These are phyloP conservation scores for Monosporascus sp. DNA, from an alignment of 2,329 filamentous ascomycete genomes.

Conservation along the genomic window DNA sequence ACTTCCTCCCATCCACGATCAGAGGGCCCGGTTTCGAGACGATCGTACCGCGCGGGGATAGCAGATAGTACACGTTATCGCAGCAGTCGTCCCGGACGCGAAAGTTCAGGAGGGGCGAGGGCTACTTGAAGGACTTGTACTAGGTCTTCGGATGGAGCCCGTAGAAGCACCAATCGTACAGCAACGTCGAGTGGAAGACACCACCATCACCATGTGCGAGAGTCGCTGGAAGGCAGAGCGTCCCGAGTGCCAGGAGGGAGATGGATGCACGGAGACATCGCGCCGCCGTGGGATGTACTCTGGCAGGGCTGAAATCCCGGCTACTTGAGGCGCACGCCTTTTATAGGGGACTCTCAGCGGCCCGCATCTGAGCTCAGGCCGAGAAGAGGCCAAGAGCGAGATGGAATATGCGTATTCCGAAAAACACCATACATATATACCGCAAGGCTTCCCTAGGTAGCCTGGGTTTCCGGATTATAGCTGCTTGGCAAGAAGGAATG, in stretches of 20 bases:
- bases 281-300: too few relatives aligned
- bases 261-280: not conserved
- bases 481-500: too few relatives aligned
- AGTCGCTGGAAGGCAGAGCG: not conserved
- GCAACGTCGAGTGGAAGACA: slow-evolving; percentile 1
- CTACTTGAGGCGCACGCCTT: too few relatives aligned
- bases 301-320: too few relatives aligned
- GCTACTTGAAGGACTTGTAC: slow-evolving; percentile 8
- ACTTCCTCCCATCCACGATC: slow-evolving; percentile 11
- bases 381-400: too few relatives aligned
- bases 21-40: slow-evolving; percentile 9
- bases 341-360: too few relatives aligned
- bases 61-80: slow-evolving; percentile 8
- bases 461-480: too few relatives aligned
- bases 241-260: not conserved
- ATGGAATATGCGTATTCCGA: too few relatives aligned
- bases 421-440: too few relatives aligned
- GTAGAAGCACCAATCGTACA: slow-evolving; percentile 13
- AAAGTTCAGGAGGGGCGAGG: slow-evolving; percentile 11
- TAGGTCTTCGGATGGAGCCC: slow-evolving; percentile 9
- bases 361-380: too few relatives aligned
- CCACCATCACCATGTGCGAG: not conserved
- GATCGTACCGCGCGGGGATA: slow-evolving; percentile 10
- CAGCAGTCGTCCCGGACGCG: slow-evolving; percentile 8
- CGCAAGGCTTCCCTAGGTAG: too few relatives aligned